Evolutionary conservation across 2,329 filamentous ascomycete genomes (phyloP).

Genomic region (Xylariales sp.): DNA sequence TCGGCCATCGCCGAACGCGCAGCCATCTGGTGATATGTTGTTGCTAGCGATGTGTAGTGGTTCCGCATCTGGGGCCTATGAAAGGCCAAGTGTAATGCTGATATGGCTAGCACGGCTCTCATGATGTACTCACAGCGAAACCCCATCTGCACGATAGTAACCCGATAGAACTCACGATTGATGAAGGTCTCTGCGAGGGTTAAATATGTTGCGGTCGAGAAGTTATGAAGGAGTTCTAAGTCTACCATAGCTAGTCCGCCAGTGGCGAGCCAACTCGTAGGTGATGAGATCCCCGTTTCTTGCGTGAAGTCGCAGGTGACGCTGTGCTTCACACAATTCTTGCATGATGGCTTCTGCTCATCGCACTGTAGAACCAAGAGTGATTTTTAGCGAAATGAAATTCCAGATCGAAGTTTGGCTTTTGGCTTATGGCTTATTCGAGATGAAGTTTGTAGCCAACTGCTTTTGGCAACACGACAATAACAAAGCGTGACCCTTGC

Average conservation of each 20-base stretch:
- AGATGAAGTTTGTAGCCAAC: no score
- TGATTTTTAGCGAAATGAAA: no score
- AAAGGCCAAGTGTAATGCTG: slow-evolving; percentile 31
- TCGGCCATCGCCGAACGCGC: not conserved
- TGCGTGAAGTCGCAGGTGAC: slow-evolving; percentile 1
- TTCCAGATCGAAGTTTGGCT: no score
- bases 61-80: slow-evolving; percentile 20
- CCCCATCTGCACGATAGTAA: slow-evolving; percentile 30
- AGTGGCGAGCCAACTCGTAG: not conserved
- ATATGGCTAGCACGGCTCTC: slow-evolving; percentile 30
- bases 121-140: slow-evolving; percentile 32
- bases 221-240: slow-evolving; percentile 38
- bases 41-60: slow-evolving; percentile 25
- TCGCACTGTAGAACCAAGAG: slow-evolving; percentile 1
- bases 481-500: no score
- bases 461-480: no score
- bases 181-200: slow-evolving; percentile 26
- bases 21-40: slow-evolving; percentile 18
- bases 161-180: slow-evolving; percentile 29
- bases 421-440: no score
- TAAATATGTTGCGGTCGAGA: slow-evolving; percentile 30
- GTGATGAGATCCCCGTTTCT: not conserved
- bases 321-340: slow-evolving; percentile 1
- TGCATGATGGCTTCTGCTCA: slow-evolving; percentile 1
- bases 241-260: slow-evolving; percentile 23